Base-by-base conservation (phyloP, 768 basidiomycete species). In the Boletus bicolor region DNA sequence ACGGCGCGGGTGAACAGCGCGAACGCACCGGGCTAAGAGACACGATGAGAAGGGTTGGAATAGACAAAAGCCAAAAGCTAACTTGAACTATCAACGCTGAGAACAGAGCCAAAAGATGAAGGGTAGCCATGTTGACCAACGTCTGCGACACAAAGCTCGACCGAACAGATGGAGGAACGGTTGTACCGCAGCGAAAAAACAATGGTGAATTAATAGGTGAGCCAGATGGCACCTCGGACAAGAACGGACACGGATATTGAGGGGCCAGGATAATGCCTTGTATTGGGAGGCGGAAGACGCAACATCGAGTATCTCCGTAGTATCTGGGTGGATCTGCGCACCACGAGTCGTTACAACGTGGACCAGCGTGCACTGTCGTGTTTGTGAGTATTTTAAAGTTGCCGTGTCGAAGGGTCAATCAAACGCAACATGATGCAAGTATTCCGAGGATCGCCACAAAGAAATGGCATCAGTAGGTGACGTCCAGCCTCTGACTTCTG, bases 171-270 rank as follows among this genome's bases (percentile, higher is more conserved):
- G 2, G 15, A 10, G 7, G 26, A 17, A 17, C 5, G 14, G n/a
- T 7, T 19, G 7, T 2, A 12, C 11, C 14, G 45, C 5, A 35
- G 8, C 7, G 4, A 24, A 15, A 35, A 19, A 10, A 17, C 8
- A 1, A 15, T 15, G 24, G 28, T 3, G 24, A 7, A 26, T 44
- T 26, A 44, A 26, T 44, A 43, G 24, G 12, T 4, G 21, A 15
- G 5, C 21, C 3, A 21, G 11, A 6, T 4, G 24, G 8, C 7
- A 4, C 17, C 6, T 1, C 44, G 28, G 17, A 12, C 11, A 1
- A 24, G 44, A 28, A 17, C 26, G 8, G 28, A 8, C 9, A 11
- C 2, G 55, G 87, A 82, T 12, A 44, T 54, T 44, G 26, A 51
- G 37, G 7, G 48, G 55, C 14, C 19, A 10, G 3, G 50, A 17